Conservation (phyloP, 768 basidiomycete genomes). For the Tubosaeta sp. region DNA sequence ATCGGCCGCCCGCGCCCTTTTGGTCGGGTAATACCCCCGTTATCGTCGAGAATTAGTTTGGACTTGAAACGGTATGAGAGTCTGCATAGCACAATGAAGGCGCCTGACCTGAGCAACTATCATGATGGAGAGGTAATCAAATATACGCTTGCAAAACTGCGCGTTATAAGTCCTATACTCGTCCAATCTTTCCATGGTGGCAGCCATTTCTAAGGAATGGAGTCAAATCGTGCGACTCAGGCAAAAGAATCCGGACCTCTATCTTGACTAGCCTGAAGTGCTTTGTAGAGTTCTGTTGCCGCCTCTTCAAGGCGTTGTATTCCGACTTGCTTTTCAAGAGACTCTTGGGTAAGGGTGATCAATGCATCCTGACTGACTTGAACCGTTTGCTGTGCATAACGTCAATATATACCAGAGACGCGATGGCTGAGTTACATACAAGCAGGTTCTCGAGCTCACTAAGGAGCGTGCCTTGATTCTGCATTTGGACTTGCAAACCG, state of each 20-base stretch:
- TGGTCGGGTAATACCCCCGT: conserved; percentile 49
- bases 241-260: conserved; percentile 48
- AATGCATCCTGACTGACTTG: conserved; percentile 82
- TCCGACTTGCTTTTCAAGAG: conserved; percentile 73
- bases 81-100: neutral
- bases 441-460: conserved; percentile 84
- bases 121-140: conserved; percentile 89
- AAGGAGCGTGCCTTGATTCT: conserved; percentile 86
- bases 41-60: conserved; percentile 63
- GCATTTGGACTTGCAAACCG: conserved; percentile 94
- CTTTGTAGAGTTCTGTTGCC: conserved; percentile 89
- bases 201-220: conserved; percentile 75
- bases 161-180: conserved; percentile 87
- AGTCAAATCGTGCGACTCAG: conserved; percentile 4
- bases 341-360: conserved; percentile 79
- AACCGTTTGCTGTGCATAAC: conserved; percentile 70
- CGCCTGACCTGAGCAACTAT: conserved; percentile 79
- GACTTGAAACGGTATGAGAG: conserved; percentile 40
- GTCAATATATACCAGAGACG: neutral
- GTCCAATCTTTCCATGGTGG: conserved; percentile 86
- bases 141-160: conserved; percentile 90
- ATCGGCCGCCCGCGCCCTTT: conserved; percentile 42
- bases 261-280: conserved; percentile 84
- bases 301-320: conserved; percentile 79
- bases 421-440: conserved; percentile 37